These are phyloP conservation scores for Tylopilus sp. DNA, from an alignment of 768 basidiomycete genomes.

Conservation along the genomic window DNA sequence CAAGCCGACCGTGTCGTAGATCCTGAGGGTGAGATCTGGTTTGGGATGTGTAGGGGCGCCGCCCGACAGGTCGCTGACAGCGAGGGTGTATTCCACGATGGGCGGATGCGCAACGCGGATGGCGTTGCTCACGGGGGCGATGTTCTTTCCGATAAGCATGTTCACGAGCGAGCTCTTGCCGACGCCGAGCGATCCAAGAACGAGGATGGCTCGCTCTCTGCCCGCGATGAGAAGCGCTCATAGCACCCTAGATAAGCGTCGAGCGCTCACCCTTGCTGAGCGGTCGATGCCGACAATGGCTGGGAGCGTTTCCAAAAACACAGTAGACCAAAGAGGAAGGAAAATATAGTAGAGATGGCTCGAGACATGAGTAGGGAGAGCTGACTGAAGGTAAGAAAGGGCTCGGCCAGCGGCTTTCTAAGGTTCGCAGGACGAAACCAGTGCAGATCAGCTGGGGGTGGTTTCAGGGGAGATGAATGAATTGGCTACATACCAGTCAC, in stretches of 20 bases:
- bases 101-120: conserved; percentile 12
- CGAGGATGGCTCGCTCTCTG: conserved; percentile 12
- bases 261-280: conserved; percentile 12
- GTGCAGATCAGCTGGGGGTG: background rate
- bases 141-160: conserved; percentile 27
- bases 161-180: conserved; percentile 43
- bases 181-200: conserved; percentile 27
- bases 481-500: background rate
- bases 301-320: background rate
- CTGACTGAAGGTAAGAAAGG: background rate
- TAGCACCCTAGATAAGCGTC: background rate
- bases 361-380: background rate
- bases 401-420: too few relatives aligned
- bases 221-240: background rate
- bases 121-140: conserved; percentile 26
- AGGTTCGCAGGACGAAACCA: too few relatives aligned
- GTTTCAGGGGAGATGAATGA: background rate
- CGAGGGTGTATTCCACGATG: conserved; percentile 12
- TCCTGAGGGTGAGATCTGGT: conserved; percentile 4
- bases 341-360: background rate
- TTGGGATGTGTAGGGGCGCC: background rate
- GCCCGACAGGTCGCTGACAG: conserved; percentile 1
- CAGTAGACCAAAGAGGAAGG: background rate
- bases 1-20: conserved; percentile 21
- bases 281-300: background rate